Conservation (phyloP, 805 yeast species). For the Candida broadrunensis region DNA sequence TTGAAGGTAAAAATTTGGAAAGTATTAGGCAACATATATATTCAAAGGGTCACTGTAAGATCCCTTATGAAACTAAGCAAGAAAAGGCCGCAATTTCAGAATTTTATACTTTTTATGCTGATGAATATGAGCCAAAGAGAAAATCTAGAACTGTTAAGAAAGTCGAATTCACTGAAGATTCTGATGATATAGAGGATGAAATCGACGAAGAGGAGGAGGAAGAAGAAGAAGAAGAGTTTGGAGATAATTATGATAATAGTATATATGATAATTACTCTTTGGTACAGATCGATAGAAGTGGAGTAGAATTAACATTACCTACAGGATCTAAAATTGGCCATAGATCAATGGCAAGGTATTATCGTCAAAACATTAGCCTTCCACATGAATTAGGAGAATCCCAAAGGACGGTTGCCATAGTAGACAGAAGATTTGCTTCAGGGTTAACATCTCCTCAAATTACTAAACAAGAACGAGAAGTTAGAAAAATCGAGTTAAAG, state of each 20-base stretch:
- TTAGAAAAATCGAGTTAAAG: constrained; percentile 18
- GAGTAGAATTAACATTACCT: constrained; percentile 69
- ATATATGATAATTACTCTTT: constrained; percentile 21
- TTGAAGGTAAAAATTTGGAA: constrained; percentile 37
- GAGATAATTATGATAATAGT: constrained; percentile 13
- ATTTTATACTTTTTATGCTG: constrained; percentile 34
- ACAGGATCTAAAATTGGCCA: constrained; percentile 81
- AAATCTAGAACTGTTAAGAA: constrained; percentile 12
- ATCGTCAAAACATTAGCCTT: constrained; percentile 53
- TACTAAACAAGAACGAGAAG: constrained; percentile 31
- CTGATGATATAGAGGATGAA: constrained; percentile 8
- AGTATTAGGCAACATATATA: constrained; percentile 42
- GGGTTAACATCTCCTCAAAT: constrained; percentile 29
- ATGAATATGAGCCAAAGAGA: constrained; percentile 8
- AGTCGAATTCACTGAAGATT: constrained; percentile 24
- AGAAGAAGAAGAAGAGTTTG: constrained; percentile 11
- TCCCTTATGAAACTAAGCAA: constrained; percentile 44
- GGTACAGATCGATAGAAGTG: constrained; percentile 51
- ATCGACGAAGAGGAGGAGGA: constrained; percentile 5
- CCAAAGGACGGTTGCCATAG: constrained; percentile 70
- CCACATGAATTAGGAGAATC: constrained; percentile 48
- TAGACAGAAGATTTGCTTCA: constrained; percentile 54
- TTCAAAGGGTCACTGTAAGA: constrained; percentile 43
- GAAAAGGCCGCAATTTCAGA: constrained; percentile 33
- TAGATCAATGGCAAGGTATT: constrained; percentile 67